Evolutionary conservation across 176 grass and related monocot species (phyloP).

Genomic region (Musa beccarii): DNA sequence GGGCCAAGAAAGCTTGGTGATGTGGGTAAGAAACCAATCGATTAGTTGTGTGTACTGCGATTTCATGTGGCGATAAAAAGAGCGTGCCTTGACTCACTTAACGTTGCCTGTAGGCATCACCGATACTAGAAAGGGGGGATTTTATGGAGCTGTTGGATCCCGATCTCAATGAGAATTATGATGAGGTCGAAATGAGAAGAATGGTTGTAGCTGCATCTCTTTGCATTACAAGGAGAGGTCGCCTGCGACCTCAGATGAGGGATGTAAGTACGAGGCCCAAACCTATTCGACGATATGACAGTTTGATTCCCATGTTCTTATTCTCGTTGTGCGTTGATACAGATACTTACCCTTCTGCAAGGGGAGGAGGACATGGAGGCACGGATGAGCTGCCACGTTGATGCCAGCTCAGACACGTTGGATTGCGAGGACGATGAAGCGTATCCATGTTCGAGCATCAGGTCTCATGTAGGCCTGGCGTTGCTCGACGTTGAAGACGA

Average conservation of each 20-base stretch:
- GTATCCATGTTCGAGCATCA: slow-evolving; percentile 58
- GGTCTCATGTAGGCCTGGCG: slow-evolving; percentile 65
- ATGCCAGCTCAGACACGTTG: slow-evolving; percentile 14
- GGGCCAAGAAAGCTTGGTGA: slow-evolving; percentile 71
- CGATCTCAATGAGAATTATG: slow-evolving; percentile 45
- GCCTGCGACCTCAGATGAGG: slow-evolving; percentile 63
- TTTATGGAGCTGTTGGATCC: slow-evolving; percentile 55
- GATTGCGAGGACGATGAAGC: slow-evolving; percentile 75
- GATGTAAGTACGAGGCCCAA: slow-evolving; percentile 27
- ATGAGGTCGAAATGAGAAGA: slow-evolving; percentile 44
- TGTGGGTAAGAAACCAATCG: slow-evolving; percentile 58
- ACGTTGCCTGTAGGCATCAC: slow-evolving; percentile 38
- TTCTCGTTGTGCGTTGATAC: not conserved
- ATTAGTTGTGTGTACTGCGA: not conserved
- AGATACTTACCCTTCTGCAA: slow-evolving; percentile 49
- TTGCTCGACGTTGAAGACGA: slow-evolving; percentile 74
- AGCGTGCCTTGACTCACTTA: not conserved
- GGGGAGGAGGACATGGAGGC: slow-evolving; percentile 28
- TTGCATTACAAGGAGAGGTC: slow-evolving; percentile 67
- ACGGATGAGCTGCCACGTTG: slow-evolving; percentile 8
- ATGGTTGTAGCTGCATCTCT: slow-evolving; percentile 65
- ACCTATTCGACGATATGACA: not conserved
- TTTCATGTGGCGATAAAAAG: no score
- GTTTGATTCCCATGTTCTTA: not conserved
- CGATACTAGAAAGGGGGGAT: slow-evolving; percentile 59